A percentile compares a stretch with the other conserved stretches of the same genome.
Conservation (phyloP, 495 filamentous ascomycete species). For the Polyplosphaeria fusca region DNA sequence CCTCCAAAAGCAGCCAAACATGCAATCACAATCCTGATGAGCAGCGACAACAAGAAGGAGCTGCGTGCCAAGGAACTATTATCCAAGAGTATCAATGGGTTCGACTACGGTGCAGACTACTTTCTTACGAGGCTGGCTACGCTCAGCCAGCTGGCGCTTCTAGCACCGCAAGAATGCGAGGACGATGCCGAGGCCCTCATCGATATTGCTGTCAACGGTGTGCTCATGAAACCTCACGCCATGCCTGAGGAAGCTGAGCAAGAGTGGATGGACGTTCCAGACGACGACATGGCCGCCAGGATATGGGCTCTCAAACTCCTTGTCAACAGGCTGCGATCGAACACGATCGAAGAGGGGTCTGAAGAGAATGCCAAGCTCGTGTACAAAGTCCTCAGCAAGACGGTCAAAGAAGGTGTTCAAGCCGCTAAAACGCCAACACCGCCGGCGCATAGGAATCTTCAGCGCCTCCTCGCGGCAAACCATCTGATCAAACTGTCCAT, state of each 20-base stretch:
- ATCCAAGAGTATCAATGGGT: constrained; percentile 67
- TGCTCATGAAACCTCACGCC: constrained; percentile 67
- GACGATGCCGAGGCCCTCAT: constrained; percentile 72
- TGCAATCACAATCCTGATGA: constrained; percentile 84
- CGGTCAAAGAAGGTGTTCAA: constrained; percentile 74
- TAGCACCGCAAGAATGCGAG: constrained; percentile 66
- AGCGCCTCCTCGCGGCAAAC: constrained; percentile 79
- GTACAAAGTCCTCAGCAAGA: constrained; percentile 70
- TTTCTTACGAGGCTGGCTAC: constrained; percentile 84
- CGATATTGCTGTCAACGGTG: constrained; percentile 70
- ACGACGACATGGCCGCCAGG: constrained; percentile 81
- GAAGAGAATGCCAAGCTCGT: constrained; percentile 64
- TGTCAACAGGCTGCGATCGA: constrained; percentile 77
- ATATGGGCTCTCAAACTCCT: constrained; percentile 83
- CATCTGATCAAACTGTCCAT: constrained; percentile 76
- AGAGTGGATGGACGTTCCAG: constrained; percentile 67
- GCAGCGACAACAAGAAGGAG: constrained; percentile 75
- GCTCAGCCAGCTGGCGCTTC: constrained; percentile 76
- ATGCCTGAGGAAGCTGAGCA: constrained; percentile 48
- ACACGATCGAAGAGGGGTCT: constrained; percentile 55
- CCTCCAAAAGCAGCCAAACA: constrained; percentile 86
- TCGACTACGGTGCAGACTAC: constrained; percentile 67
- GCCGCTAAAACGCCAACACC: constrained; percentile 74
- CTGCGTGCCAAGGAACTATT: constrained; percentile 83
- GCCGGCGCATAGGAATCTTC: constrained; percentile 64